Evolutionary conservation across 2,329 filamentous ascomycete species (phyloP).

Genomic region (Chrysosphaeria jannelii): DNA sequence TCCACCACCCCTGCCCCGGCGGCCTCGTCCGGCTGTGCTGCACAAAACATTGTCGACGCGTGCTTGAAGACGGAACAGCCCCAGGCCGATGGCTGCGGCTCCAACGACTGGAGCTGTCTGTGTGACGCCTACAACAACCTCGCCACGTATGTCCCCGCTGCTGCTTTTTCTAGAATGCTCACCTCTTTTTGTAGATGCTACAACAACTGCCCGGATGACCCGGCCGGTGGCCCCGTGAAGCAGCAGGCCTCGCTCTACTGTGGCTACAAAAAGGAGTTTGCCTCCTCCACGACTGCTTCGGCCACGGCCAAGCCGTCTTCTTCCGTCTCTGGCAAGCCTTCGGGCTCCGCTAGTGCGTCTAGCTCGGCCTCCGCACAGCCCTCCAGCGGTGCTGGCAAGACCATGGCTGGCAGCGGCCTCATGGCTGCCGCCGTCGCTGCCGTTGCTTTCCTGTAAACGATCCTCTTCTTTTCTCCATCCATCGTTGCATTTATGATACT

Average conservation of each 20-base stretch:
- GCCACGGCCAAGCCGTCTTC: constrained; percentile 2
- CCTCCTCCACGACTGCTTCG: constrained; percentile 8
- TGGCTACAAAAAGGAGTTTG: constrained; percentile 14
- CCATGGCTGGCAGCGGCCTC: constrained; percentile 8
- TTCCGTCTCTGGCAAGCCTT: constrained; percentile 5
- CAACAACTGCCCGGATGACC: constrained; percentile 21
- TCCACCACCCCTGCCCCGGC: constrained; percentile 2
- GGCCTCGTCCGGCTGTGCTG: constrained; percentile 3
- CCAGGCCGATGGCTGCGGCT: constrained; percentile 11
- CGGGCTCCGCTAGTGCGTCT: constrained; percentile 1
- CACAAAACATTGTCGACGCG: constrained; percentile 4
- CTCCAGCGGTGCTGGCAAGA: constrained; percentile 5
- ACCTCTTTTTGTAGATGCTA: constrained; percentile 12
- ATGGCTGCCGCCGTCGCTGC: constrained; percentile 8
- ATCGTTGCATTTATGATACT: neutral
- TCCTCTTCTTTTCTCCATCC: neutral
- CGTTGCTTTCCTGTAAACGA: constrained; percentile 7
- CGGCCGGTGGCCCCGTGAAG: constrained; percentile 9
- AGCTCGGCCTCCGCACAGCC: constrained; percentile 3
- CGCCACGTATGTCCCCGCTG: constrained; percentile 17
- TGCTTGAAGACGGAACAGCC: constrained; percentile 8
- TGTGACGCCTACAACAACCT: constrained; percentile 15
- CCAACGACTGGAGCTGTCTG: constrained; percentile 15
- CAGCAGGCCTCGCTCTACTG: constrained; percentile 15
- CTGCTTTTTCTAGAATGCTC: neutral